These are phyloP conservation scores for Maudiozyma humilis DNA, from an alignment of 1,139 yeast species.

Conservation along the genomic window DNA sequence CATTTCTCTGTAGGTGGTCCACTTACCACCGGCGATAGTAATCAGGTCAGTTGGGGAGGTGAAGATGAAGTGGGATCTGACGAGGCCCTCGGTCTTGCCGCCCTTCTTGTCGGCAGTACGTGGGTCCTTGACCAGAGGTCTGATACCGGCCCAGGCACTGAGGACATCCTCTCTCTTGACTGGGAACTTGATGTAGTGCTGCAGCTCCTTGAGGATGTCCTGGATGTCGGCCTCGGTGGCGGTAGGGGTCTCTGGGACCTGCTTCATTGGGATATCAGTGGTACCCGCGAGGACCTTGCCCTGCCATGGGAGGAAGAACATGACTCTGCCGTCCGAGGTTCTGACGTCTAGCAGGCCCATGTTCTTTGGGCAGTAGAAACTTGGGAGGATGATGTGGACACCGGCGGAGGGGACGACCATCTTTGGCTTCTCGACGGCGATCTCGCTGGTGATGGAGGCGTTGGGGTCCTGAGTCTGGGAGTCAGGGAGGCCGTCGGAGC, in stretches of 20 bases:
- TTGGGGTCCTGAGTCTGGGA: background rate
- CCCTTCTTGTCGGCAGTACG: constrained; percentile 38
- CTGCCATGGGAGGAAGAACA: constrained; percentile 97
- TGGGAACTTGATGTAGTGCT: constrained; percentile 81
- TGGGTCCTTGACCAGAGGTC: constrained; percentile 92
- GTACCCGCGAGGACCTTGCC: constrained; percentile 96
- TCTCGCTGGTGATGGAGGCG: constrained; percentile 15
- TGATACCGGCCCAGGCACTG: constrained; percentile 95
- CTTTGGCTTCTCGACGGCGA: constrained; percentile 38
- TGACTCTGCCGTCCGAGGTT: constrained; percentile 91
- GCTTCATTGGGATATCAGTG: constrained; percentile 73
- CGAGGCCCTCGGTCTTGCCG: constrained; percentile 67
- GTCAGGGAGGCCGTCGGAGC: constrained; percentile 58
- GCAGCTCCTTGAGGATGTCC: constrained; percentile 80
- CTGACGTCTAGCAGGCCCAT: constrained; percentile 88
- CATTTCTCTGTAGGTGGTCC: constrained; percentile 98
- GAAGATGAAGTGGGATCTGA: constrained; percentile 79
- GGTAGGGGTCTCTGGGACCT: constrained; percentile 73
- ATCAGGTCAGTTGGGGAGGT: constrained; percentile 66
- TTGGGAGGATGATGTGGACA: constrained; percentile 87
- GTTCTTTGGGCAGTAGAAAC: constrained; percentile 80
- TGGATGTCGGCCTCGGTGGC: constrained; percentile 87
- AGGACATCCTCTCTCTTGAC: constrained; percentile 85
- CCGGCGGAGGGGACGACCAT: constrained; percentile 92
- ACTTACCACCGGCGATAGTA: constrained; percentile 93